Evolutionary conservation across 2,329 filamentous ascomycete genomes (phyloP).

Genomic region (Aspergillus tamarii): DNA sequence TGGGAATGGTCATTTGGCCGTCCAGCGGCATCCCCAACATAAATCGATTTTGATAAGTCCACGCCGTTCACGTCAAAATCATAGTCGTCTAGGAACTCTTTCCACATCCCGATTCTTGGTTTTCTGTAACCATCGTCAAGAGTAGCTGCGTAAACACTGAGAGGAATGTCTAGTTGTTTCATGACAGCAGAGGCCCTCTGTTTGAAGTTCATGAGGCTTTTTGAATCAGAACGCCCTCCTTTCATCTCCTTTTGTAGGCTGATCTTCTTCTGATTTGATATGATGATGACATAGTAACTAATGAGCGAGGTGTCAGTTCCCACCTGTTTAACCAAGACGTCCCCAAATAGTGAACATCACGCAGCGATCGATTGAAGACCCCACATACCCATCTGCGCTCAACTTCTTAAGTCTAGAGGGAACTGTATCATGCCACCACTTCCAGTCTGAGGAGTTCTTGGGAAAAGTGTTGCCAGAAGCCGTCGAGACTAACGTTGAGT

Average conservation of each 20-base stretch:
- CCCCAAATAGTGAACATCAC: not conserved
- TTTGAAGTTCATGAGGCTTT: slow-evolving; percentile 79
- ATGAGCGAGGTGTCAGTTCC: not conserved
- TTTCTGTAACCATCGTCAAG: slow-evolving; percentile 82
- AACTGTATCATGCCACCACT: slow-evolving; percentile 83
- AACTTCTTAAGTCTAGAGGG: slow-evolving; percentile 69
- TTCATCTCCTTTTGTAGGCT: slow-evolving; percentile 75
- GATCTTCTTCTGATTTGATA: slow-evolving; percentile 89
- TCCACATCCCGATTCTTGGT: slow-evolving; percentile 88
- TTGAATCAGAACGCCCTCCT: slow-evolving; percentile 66
- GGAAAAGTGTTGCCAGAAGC: slow-evolving; percentile 80
- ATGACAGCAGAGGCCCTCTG: slow-evolving; percentile 73
- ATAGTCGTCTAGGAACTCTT: slow-evolving; percentile 65
- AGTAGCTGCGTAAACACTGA: slow-evolving; percentile 84
- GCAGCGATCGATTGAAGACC: not conserved
- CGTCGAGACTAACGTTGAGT: slow-evolving; percentile 83
- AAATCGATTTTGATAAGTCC: slow-evolving; percentile 74
- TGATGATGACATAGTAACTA: slow-evolving; percentile 74
- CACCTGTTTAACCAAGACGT: too few relatives aligned
- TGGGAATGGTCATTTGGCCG: slow-evolving; percentile 61
- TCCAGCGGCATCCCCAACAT: slow-evolving; percentile 82
- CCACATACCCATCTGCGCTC: slow-evolving; percentile 66
- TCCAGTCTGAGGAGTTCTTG: slow-evolving; percentile 77
- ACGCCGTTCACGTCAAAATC: slow-evolving; percentile 60
- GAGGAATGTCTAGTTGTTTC: slow-evolving; percentile 67